phyloP scores from a whole-genome alignment of 257 asterid species.

The Capsicum baccatum region DNA sequence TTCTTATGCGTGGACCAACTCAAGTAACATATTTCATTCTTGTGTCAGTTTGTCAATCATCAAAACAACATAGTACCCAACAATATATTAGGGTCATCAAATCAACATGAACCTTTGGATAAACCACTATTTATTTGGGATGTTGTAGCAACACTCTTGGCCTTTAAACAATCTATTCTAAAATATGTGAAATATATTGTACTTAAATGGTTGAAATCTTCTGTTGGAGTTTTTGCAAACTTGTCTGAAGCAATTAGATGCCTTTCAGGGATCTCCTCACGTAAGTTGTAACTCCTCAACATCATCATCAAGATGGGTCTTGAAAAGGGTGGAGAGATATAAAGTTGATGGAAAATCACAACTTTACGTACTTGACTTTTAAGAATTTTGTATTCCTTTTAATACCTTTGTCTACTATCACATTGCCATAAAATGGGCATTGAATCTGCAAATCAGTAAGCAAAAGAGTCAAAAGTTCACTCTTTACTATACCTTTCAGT shows the following conservation, averaged over 20 bases:
- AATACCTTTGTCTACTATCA: too few species aligned
- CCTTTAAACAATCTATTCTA: slow-evolving; percentile 69
- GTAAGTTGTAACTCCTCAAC: slow-evolving; percentile 76
- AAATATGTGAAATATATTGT: slow-evolving; percentile 56
- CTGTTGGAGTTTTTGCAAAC: slow-evolving; percentile 43
- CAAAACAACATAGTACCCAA: too few species aligned
- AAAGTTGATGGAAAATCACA: slow-evolving; percentile 32
- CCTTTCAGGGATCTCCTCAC: slow-evolving; percentile 61
- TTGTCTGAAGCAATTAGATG: slow-evolving; percentile 44
- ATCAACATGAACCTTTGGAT: slow-evolving; percentile 48
- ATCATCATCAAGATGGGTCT: slow-evolving; percentile 63
- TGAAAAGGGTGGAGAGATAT: slow-evolving; percentile 46
- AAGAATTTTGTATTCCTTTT: too few species aligned
- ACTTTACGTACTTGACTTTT: not conserved
- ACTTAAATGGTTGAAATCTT: slow-evolving; percentile 66
- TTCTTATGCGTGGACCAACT: too few species aligned
- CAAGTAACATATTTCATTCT: too few species aligned
- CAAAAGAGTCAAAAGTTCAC: too few species aligned
- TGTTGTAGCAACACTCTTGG: slow-evolving; percentile 61
- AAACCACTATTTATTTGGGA: slow-evolving; percentile 79
- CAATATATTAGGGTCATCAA: slow-evolving; percentile 68
- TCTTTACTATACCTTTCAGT: too few species aligned
- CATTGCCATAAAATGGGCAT: too few species aligned
- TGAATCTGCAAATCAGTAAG: too few species aligned
- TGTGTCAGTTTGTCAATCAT: too few species aligned